Evolutionary conservation across 495 filamentous ascomycete genomes (phyloP).

Genomic region (Aspergillus olivimuriae): DNA sequence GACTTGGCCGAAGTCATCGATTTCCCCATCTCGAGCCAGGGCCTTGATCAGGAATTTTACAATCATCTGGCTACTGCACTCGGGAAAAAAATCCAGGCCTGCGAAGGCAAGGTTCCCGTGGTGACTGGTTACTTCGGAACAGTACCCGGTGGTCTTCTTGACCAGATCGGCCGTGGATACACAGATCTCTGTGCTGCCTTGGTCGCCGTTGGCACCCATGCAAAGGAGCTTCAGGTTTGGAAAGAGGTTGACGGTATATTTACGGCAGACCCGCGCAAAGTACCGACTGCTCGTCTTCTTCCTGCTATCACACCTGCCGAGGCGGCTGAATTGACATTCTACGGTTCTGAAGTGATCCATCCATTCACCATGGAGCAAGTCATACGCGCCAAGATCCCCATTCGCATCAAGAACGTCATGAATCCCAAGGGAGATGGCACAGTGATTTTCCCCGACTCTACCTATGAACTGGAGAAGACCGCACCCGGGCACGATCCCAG

Average conservation of each 20-base stretch:
- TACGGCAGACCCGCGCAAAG: conserved; percentile 81
- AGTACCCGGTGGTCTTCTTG: conserved; percentile 73
- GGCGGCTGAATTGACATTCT: conserved; percentile 86
- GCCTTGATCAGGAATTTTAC: conserved; percentile 78
- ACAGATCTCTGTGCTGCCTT: conserved; percentile 85
- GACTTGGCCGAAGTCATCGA: conserved; percentile 74
- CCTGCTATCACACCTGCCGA: conserved; percentile 77
- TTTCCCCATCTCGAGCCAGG: conserved; percentile 47
- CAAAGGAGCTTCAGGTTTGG: conserved; percentile 82
- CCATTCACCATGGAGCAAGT: conserved; percentile 99
- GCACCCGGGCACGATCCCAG: conserved; percentile 40
- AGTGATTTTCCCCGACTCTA: conserved; percentile 60
- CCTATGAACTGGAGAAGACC: conserved; percentile 40
- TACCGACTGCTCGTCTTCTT: conserved; percentile 74
- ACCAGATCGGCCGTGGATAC: conserved; percentile 79
- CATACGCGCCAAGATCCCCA: conserved; percentile 83
- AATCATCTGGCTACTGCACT: conserved; percentile 57
- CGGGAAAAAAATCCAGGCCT: conserved; percentile 59
- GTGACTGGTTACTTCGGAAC: conserved; percentile 84
- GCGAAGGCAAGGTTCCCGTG: conserved; percentile 65
- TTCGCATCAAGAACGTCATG: conserved; percentile 98
- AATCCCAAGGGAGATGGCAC: conserved; percentile 85
- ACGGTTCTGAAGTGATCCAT: conserved; percentile 93
- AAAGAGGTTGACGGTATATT: conserved; percentile 93
- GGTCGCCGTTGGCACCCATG: conserved; percentile 68